A percentile compares a stretch with the other conserved stretches of the same genome.
Evolutionary conservation across 179 eudicot genomes (phyloP).

Genomic region (Kewa caespitosa): DNA sequence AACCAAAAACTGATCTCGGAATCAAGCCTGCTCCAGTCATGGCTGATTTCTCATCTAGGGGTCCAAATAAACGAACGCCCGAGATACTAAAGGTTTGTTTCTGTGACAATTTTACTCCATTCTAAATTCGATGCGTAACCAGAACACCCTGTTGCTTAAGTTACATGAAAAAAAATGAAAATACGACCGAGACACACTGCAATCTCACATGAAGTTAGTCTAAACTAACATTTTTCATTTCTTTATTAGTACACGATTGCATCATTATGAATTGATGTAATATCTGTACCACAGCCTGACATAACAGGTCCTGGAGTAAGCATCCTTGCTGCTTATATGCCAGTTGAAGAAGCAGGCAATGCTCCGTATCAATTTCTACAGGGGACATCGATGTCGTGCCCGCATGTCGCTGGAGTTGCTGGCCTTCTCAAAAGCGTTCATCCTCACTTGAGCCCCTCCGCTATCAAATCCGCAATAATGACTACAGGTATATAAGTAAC

Average conservation of each 20-base stretch:
- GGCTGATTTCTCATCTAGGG: conserved; percentile 42
- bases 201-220: no score
- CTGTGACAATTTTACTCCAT: no score
- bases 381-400: conserved; percentile 34
- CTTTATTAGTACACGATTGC: no score
- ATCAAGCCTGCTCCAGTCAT: conserved; percentile 38
- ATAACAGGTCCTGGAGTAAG: conserved; percentile 30
- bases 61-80: conserved; percentile 37
- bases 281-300: conserved; percentile 23
- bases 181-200: no score
- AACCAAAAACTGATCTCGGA: background rate
- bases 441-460: conserved; percentile 31
- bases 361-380: background rate
- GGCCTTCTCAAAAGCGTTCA: conserved; percentile 28
- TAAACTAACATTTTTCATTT: no score
- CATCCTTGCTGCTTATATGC: conserved; percentile 26
- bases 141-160: no score
- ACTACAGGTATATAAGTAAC: conserved; percentile 16
- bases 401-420: conserved; percentile 24
- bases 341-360: background rate
- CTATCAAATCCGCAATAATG: conserved; percentile 33
- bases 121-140: no score
- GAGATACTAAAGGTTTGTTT: conserved; percentile 39
- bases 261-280: no score
- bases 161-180: no score